Conservation (phyloP, 164 flowering plant species). For the Vitis rupestris region DNA sequence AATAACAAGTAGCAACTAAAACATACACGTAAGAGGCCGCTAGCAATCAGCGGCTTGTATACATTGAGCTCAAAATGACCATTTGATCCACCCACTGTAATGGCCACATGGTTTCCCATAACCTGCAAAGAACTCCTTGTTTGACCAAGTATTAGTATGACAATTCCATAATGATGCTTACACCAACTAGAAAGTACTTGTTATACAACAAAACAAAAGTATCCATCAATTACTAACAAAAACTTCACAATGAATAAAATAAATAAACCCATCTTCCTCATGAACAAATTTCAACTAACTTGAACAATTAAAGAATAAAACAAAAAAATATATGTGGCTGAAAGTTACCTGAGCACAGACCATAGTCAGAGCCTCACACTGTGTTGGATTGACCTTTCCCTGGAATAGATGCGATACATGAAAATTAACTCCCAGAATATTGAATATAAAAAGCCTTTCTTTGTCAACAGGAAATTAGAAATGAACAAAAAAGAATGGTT, state of each 20-base stretch:
- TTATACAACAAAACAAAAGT: neutral
- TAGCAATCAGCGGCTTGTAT: constrained; percentile 95
- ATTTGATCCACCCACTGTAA: constrained; percentile 92
- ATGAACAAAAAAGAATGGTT: neutral
- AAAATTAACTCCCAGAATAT: neutral
- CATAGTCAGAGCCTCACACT: constrained; percentile 98
- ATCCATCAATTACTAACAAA: neutral
- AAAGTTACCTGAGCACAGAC: constrained; percentile 92
- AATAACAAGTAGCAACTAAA: too few relatives aligned
- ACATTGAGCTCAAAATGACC: constrained; percentile 99
- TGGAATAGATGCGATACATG: constrained; percentile 30
- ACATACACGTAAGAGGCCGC: constrained; percentile 75
- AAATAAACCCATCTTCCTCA: too few relatives aligned
- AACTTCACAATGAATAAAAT: too few relatives aligned
- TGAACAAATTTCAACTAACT: too few relatives aligned
- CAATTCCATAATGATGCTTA: too few relatives aligned
- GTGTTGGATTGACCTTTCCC: constrained; percentile 99
- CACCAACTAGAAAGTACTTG: neutral
- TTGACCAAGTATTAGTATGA: too few relatives aligned
- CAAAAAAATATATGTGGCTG: too few relatives aligned
- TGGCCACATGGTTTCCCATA: constrained; percentile 95
- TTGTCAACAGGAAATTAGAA: neutral
- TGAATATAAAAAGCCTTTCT: too few relatives aligned
- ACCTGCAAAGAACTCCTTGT: constrained; percentile 46
- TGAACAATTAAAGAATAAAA: too few relatives aligned